phyloP scores from a whole-genome alignment of 2,329 filamentous ascomycete genomes.

The Tolypocladium album region DNA sequence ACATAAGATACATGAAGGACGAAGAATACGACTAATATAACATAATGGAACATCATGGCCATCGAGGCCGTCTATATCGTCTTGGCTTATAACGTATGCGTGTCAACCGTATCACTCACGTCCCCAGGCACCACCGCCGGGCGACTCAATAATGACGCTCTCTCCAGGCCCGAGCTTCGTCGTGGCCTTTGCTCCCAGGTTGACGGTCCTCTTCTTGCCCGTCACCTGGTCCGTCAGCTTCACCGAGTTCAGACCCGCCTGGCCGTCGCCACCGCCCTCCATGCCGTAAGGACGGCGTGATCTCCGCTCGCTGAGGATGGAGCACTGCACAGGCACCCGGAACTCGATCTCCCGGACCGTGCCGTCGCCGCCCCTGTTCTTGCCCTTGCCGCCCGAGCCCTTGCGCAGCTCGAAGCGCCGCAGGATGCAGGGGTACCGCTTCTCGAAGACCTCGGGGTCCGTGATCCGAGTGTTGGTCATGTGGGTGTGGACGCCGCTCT shows the following conservation, averaged over 20 bases:
- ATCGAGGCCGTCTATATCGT: background rate
- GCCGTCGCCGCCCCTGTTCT: slow-evolving; percentile 62
- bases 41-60: background rate
- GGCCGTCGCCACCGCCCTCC: slow-evolving; percentile 58
- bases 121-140: slow-evolving; percentile 54
- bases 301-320: slow-evolving; percentile 66
- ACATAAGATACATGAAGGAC: background rate
- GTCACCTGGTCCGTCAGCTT: slow-evolving; percentile 8
- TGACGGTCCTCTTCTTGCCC: slow-evolving; percentile 29
- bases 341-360: slow-evolving; percentile 75
- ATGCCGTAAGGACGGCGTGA: slow-evolving; percentile 66
- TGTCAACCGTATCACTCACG: background rate
- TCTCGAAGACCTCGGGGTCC: slow-evolving; percentile 69
- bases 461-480: slow-evolving; percentile 85
- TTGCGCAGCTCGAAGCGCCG: slow-evolving; percentile 55
- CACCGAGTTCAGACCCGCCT: slow-evolving; percentile 49
- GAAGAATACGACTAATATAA: background rate
- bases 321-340: slow-evolving; percentile 64
- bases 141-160: slow-evolving; percentile 49
- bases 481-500: slow-evolving; percentile 68
- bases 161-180: slow-evolving; percentile 47
- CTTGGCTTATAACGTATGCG: background rate
- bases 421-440: slow-evolving; percentile 57
- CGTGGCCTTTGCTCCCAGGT: slow-evolving; percentile 50
- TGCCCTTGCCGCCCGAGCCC: slow-evolving; percentile 46